A percentile compares a stretch with the other conserved stretches of the same genome.
Evolutionary conservation across 169 alveolate genomes (phyloP).

Genomic region (Plasmodium gonderi): DNA sequence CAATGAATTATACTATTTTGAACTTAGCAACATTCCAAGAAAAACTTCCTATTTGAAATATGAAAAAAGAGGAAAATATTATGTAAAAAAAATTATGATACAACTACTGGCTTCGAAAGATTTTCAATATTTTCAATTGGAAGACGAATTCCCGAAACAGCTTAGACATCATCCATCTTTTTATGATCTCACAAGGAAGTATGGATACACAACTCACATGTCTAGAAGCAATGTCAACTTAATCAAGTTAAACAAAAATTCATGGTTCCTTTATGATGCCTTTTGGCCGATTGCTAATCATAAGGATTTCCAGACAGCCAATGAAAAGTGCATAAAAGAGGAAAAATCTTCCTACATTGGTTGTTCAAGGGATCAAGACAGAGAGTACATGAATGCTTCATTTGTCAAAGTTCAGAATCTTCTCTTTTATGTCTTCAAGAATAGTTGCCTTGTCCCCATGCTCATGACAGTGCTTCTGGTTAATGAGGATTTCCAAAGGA

Average conservation of each 20-base stretch:
- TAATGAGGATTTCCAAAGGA: constrained; percentile 33
- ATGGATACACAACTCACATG: constrained; percentile 58
- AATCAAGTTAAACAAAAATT: constrained; percentile 35
- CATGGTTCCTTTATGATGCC: constrained; percentile 67
- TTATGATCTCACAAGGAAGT: constrained; percentile 28
- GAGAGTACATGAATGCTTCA: constrained; percentile 25
- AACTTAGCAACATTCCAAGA: constrained; percentile 50
- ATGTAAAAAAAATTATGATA: constrained; percentile 26
- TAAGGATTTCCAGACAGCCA: constrained; percentile 59
- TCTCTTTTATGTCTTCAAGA: constrained; percentile 20
- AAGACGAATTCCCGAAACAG: constrained; percentile 45
- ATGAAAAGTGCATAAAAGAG: constrained; percentile 56
- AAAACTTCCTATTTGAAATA: constrained; percentile 46
- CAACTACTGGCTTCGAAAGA: constrained; percentile 65
- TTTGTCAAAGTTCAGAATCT: constrained; percentile 37
- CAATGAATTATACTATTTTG: constrained; percentile 62
- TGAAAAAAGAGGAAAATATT: constrained; percentile 45
- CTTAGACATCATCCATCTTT: constrained; percentile 50
- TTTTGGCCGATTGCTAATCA: constrained; percentile 37
- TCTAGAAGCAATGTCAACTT: constrained; percentile 34
- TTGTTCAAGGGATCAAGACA: constrained; percentile 44
- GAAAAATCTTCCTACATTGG: constrained; percentile 64
- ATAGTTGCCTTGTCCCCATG: constrained; percentile 50
- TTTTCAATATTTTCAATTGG: constrained; percentile 58
- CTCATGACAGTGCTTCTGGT: neutral